Evolutionary conservation across 305 asterid genomes (phyloP).

Genomic region (Petunia hybrid): DNA sequence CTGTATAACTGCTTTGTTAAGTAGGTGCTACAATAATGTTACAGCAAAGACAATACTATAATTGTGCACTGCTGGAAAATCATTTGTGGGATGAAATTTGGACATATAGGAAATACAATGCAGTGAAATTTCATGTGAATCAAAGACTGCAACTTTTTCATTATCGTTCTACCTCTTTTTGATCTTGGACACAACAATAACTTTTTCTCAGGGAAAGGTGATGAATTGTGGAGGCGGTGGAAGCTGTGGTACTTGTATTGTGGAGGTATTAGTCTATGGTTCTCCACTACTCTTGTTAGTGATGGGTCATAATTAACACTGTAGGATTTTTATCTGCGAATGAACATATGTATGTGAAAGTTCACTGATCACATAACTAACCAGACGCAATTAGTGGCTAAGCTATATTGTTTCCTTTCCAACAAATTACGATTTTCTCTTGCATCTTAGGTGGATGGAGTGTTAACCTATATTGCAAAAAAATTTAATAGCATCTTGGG

Average conservation of each 20-base stretch:
- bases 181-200: not conserved
- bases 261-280: constrained; percentile 59
- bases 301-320: not conserved
- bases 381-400: not conserved
- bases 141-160: not conserved
- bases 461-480: not conserved
- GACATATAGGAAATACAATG: not conserved
- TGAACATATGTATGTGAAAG: not conserved
- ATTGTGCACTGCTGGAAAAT: not conserved
- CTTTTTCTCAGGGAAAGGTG: constrained; percentile 68
- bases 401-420: not conserved
- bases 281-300: not conserved
- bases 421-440: not conserved
- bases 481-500: not conserved
- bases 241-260: constrained; percentile 93
- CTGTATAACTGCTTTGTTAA: no score
- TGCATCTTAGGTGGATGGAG: not conserved
- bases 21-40: not conserved
- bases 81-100: not conserved
- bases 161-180: not conserved
- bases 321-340: not conserved
- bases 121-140: not conserved
- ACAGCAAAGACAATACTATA: not conserved
- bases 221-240: constrained; percentile 99
- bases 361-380: not conserved